Evolutionary conservation across 805 yeast genomes (phyloP).

Genomic region (Clavispora fructus): DNA sequence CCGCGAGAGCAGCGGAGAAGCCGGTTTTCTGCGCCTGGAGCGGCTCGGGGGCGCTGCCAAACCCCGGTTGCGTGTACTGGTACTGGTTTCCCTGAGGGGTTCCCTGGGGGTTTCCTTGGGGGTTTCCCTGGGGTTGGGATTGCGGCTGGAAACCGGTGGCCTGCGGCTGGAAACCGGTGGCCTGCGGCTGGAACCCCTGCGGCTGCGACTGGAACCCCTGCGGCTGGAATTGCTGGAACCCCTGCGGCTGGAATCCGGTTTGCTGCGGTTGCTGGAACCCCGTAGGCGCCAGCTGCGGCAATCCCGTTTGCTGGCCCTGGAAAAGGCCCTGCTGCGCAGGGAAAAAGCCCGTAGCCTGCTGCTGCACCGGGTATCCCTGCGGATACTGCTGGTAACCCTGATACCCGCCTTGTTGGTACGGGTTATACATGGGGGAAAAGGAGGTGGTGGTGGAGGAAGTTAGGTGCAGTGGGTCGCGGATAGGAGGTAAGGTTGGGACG

Average conservation of each 20-base stretch:
- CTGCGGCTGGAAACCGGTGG: constrained; percentile 13
- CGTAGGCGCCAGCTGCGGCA: constrained; percentile 32
- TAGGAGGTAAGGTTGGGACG: not conserved
- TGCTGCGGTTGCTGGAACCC: constrained; percentile 24
- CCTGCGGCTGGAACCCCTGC: constrained; percentile 18
- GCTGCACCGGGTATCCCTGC: constrained; percentile 19
- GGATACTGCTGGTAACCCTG: constrained; percentile 19
- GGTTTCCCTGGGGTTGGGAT: constrained; percentile 1
- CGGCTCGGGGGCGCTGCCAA: constrained; percentile 8
- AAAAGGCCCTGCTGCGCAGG: constrained; percentile 15
- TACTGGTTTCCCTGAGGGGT: constrained; percentile 1
- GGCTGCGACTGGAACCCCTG: constrained; percentile 20
- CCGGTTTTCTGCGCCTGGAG: constrained; percentile 45
- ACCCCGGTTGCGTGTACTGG: constrained; percentile 4
- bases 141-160: constrained; percentile 13
- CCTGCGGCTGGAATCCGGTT: constrained; percentile 24
- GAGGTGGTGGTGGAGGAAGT: not conserved
- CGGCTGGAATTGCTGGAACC: constrained; percentile 24
- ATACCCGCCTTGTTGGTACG: constrained; percentile 31
- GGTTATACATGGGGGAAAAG: constrained; percentile 31
- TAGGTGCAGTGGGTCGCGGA: not conserved
- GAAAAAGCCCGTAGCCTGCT: constrained; percentile 24
- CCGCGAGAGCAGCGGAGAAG: constrained; percentile 33
- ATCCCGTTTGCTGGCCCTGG: constrained; percentile 16
- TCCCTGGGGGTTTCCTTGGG: constrained; percentile 1